These are phyloP conservation scores for Aspergillus sp. DNA, from an alignment of 2,329 filamentous ascomycete species.

Conservation along the genomic window DNA sequence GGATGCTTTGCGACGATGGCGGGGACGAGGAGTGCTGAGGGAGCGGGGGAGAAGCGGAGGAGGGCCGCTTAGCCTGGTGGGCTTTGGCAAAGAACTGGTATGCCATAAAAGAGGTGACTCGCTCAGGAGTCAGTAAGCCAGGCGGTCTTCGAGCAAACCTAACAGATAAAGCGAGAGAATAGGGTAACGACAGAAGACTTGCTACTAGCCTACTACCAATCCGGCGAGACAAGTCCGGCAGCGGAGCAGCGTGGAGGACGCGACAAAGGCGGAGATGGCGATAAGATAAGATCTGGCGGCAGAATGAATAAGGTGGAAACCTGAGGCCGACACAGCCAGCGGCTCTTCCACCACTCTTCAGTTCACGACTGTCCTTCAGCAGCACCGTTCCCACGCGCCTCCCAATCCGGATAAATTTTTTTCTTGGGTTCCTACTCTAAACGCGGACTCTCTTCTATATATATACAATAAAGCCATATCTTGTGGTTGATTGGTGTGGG, in stretches of 20 bases:
- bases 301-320: conserved; percentile 11
- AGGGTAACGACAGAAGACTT: not conserved
- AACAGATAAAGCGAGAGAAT: not conserved
- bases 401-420: not conserved
- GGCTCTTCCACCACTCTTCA: conserved; percentile 10
- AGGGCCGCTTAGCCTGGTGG: conserved; percentile 24
- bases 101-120: conserved; percentile 26
- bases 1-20: conserved; percentile 13
- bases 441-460: not conserved
- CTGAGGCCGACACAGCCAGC: conserved; percentile 9
- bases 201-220: not conserved
- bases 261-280: conserved; percentile 35
- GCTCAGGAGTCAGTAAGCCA: not conserved
- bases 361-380: conserved; percentile 1
- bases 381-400: not conserved
- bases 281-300: conserved; percentile 34
- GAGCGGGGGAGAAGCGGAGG: conserved; percentile 24
- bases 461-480: not conserved
- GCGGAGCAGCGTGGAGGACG: conserved; percentile 4
- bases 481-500: conserved; percentile 1
- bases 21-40: conserved; percentile 19
- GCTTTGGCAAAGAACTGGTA: conserved; percentile 40
- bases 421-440: not conserved
- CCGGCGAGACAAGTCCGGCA: not conserved
- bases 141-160: not conserved